phyloP scores from a whole-genome alignment of 257 asterid genomes.

The Vinca minor region DNA sequence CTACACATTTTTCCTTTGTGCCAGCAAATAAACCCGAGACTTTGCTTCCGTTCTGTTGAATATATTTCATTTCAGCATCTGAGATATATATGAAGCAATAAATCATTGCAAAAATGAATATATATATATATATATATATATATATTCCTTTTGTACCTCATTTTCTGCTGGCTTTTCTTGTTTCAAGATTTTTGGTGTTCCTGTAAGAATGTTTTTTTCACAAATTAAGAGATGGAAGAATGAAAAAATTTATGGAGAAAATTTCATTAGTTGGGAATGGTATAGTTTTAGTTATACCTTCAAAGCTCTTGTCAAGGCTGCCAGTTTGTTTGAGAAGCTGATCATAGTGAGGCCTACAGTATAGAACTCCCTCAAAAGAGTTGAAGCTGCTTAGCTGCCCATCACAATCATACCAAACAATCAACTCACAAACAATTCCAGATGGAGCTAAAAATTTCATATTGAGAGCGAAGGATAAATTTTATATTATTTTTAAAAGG shows the following conservation, averaged over 20 bases:
- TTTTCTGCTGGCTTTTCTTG: conserved; percentile 40
- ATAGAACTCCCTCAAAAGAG: conserved; percentile 72
- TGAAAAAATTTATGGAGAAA: background rate
- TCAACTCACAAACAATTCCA: no score
- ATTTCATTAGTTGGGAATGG: background rate
- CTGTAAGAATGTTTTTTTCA: conserved; percentile 20
- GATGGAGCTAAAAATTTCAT: no score
- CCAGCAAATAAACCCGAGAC: conserved; percentile 56
- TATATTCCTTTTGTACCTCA: no score
- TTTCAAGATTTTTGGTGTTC: conserved; percentile 44
- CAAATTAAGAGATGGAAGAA: no score
- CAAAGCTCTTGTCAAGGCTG: conserved; percentile 71
- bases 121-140: no score
- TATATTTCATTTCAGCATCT: no score
- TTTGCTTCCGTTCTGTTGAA: conserved; percentile 52
- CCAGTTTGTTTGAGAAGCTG: conserved; percentile 79
- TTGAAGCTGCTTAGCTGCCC: conserved; percentile 64
- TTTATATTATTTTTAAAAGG: no score
- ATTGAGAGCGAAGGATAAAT: no score
- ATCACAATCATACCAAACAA: no score
- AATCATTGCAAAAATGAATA: conserved; percentile 15
- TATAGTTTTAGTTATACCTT: no score
- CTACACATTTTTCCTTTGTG: conserved; percentile 61
- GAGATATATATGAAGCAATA: no score
- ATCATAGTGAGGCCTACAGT: conserved; percentile 64